phyloP scores from a whole-genome alignment of 805 yeast genomes.

The Kazachstania africana region DNA sequence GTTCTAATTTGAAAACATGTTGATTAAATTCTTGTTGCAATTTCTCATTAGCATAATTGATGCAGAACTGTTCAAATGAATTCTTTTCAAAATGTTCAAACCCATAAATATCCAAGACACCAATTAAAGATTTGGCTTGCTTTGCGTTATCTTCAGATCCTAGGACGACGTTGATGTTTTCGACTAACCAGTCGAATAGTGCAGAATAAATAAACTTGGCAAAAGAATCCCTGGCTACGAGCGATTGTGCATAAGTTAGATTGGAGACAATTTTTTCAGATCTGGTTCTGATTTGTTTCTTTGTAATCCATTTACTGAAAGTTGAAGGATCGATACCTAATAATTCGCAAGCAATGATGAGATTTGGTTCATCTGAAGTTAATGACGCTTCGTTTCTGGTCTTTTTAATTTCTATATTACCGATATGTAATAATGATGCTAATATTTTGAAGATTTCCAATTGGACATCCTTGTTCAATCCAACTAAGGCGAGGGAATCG shows the following conservation, averaged over 20 bases:
- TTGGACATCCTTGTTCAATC: conserved; percentile 52
- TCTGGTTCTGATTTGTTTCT: conserved; percentile 87
- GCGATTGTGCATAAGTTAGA: conserved; percentile 71
- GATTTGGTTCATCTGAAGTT: conserved; percentile 74
- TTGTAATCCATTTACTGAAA: conserved; percentile 85
- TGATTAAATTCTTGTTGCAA: conserved; percentile 95
- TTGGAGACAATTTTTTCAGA: conserved; percentile 84
- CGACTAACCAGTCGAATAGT: conserved; percentile 90
- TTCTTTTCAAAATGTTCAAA: conserved; percentile 92
- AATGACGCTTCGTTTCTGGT: conserved; percentile 76
- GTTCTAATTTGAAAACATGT: conserved; percentile 94
- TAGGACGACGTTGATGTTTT: conserved; percentile 59
- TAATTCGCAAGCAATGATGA: conserved; percentile 72
- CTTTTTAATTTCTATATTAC: conserved; percentile 80
- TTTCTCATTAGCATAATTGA: conserved; percentile 94
- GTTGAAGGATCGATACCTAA: conserved; percentile 64
- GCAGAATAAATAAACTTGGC: conserved; percentile 89
- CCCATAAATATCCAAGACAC: conserved; percentile 95
- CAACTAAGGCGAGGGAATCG: conserved; percentile 68
- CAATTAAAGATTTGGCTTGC: conserved; percentile 65
- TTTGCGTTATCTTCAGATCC: conserved; percentile 56
- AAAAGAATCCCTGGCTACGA: conserved; percentile 90
- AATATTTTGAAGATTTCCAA: conserved; percentile 61
- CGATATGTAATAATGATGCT: conserved; percentile 84
- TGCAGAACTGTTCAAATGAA: conserved; percentile 95